Evolutionary conservation across 495 filamentous ascomycete species (phyloP).

Genomic region (Barbatosphaeria neglecta): DNA sequence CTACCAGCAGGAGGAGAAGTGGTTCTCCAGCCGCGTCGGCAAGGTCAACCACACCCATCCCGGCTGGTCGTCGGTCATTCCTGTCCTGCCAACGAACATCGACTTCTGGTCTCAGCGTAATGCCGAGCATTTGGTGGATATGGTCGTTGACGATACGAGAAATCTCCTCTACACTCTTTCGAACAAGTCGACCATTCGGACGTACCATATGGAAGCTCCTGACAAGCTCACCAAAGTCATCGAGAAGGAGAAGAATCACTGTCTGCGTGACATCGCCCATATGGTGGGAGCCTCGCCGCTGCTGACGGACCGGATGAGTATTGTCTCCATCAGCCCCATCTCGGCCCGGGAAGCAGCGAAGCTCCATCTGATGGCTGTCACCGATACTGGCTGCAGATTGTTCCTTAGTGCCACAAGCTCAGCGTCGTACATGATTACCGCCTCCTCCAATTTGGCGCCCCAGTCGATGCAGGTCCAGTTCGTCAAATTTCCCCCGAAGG

Average conservation of each 20-base stretch:
- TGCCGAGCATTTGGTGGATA: constrained; percentile 54
- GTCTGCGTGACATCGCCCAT: constrained; percentile 57
- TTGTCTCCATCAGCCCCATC: constrained; percentile 78
- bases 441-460: constrained; percentile 51
- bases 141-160: constrained; percentile 79
- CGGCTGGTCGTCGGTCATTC: constrained; percentile 60
- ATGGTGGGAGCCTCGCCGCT: constrained; percentile 61
- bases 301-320: constrained; percentile 51
- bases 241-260: constrained; percentile 42
- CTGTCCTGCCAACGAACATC: constrained; percentile 29
- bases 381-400: constrained; percentile 78
- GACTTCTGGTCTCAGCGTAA: constrained; percentile 16
- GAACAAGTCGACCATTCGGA: constrained; percentile 68
- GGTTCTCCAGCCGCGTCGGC: constrained; percentile 74
- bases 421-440: constrained; percentile 51
- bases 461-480: constrained; percentile 96
- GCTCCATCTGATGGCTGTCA: constrained; percentile 82
- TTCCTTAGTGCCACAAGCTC: constrained; percentile 83
- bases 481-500: constrained; percentile 74
- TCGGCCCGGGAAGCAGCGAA: constrained; percentile 67
- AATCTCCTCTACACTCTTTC: constrained; percentile 86
- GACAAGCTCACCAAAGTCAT: constrained; percentile 41
- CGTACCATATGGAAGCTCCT: constrained; percentile 60
- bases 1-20: constrained; percentile 93
- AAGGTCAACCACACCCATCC: constrained; percentile 78